Conservation (phyloP, 805 yeast species). For the Sungouiella thailandica region DNA sequence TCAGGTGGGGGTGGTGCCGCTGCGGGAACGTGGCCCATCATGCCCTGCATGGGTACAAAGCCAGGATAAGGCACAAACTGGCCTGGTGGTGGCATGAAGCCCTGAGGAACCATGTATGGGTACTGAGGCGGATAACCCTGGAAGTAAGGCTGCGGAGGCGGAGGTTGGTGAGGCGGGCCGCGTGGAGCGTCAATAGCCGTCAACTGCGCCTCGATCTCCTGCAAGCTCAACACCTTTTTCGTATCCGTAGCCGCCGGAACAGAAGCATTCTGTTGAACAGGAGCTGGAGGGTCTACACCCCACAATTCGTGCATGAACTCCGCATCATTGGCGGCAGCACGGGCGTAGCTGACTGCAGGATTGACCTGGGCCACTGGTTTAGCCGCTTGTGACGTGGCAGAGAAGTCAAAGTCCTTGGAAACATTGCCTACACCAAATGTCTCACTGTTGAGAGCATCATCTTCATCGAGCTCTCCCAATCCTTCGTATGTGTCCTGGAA, state of each 20-base stretch:
- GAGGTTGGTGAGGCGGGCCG: slow-evolving; percentile 18
- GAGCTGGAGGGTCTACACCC: slow-evolving; percentile 34
- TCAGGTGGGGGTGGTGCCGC: slow-evolving; percentile 1
- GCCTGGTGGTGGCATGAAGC: slow-evolving; percentile 32
- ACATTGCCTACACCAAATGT: slow-evolving; percentile 63
- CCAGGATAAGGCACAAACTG: slow-evolving; percentile 23
- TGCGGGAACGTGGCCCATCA: slow-evolving; percentile 7
- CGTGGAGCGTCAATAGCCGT: slow-evolving; percentile 38
- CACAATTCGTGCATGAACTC: slow-evolving; percentile 43
- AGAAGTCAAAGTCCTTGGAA: slow-evolving; percentile 65
- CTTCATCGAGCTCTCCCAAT: slow-evolving; percentile 63
- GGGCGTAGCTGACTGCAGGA: slow-evolving; percentile 36
- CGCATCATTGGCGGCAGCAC: slow-evolving; percentile 38
- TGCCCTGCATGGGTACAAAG: slow-evolving; percentile 16
- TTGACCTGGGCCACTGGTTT: slow-evolving; percentile 10
- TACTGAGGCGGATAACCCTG: slow-evolving; percentile 29
- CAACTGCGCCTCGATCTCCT: slow-evolving; percentile 80
- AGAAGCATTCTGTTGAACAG: slow-evolving; percentile 16
- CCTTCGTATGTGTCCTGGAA: slow-evolving; percentile 85
- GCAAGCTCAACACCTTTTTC: slow-evolving; percentile 61
- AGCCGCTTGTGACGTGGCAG: slow-evolving; percentile 26
- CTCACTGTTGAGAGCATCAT: slow-evolving; percentile 76
- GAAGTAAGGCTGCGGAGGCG: slow-evolving; percentile 29
- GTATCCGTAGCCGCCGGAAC: slow-evolving; percentile 28
- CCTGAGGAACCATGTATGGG: slow-evolving; percentile 40